Percentiles rank a stretch among this genome's conserved stretches.
Evolutionary conservation across 2,329 filamentous ascomycete genomes (phyloP).

Genomic region (Bimuria novae-zelandiae): DNA sequence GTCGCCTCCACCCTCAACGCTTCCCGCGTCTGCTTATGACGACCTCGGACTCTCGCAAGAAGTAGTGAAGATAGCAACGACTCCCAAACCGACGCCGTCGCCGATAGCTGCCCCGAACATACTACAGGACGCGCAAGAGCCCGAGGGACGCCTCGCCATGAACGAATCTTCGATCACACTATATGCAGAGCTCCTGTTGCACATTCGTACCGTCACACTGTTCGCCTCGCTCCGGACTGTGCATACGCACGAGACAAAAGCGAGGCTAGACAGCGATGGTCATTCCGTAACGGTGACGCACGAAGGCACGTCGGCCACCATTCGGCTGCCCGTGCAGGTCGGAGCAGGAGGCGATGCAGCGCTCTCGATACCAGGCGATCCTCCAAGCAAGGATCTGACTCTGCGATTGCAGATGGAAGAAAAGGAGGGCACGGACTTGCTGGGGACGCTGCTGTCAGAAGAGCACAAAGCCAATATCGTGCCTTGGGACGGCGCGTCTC

Average conservation of each 20-base stretch:
- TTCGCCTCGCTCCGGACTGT: slow-evolving; percentile 57
- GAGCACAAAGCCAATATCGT: slow-evolving; percentile 44
- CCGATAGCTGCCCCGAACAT: slow-evolving; percentile 35
- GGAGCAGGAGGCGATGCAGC: slow-evolving; percentile 50
- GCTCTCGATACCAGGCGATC: slow-evolving; percentile 55
- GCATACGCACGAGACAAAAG: slow-evolving; percentile 50
- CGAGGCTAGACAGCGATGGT: slow-evolving; percentile 51
- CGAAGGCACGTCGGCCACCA: slow-evolving; percentile 50
- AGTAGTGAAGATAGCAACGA: slow-evolving; percentile 39
- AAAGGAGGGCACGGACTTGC: slow-evolving; percentile 36
- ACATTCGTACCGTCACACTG: slow-evolving; percentile 64
- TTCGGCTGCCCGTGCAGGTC: slow-evolving; percentile 55
- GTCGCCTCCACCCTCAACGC: slow-evolving; percentile 34
- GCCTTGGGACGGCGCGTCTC: slow-evolving; percentile 50
- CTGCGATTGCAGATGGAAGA: slow-evolving; percentile 60
- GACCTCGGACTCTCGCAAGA: slow-evolving; percentile 38
- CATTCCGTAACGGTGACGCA: slow-evolving; percentile 51
- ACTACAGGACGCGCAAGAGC: slow-evolving; percentile 32
- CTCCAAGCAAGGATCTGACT: slow-evolving; percentile 56
- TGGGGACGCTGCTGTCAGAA: slow-evolving; percentile 33
- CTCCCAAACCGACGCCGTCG: slow-evolving; percentile 33
- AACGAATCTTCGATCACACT: slow-evolving; percentile 47
- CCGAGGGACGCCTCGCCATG: slow-evolving; percentile 27
- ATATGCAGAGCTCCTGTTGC: slow-evolving; percentile 64
- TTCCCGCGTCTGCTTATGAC: slow-evolving; percentile 44